phyloP scores from a whole-genome alignment of 192 early-diverging fungal genomes.

The Backusella psychrophila region DNA sequence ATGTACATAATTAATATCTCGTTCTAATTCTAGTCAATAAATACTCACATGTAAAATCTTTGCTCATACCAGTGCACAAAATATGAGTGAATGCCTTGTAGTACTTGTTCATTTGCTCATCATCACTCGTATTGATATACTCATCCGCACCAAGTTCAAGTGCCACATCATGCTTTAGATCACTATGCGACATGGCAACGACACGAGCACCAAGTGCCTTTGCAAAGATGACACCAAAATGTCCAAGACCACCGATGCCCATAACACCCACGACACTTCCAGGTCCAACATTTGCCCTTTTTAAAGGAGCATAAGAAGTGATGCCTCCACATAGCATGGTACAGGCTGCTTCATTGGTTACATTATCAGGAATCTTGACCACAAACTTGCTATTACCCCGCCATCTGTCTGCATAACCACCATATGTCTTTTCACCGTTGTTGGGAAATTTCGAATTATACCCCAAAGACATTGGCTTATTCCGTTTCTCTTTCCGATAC shows the following conservation, averaged over 20 bases:
- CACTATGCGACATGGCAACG: conserved; percentile 48
- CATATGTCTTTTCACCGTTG: conserved; percentile 37
- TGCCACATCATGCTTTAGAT: conserved; percentile 52
- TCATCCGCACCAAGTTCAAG: conserved; percentile 54
- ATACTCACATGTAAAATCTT: background rate
- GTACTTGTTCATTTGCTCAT: background rate
- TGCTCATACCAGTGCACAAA: background rate
- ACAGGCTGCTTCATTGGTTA: conserved; percentile 50
- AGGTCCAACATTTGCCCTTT: conserved; percentile 39
- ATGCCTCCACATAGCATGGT: conserved; percentile 81
- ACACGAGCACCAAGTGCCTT: conserved; percentile 46
- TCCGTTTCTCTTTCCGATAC: conserved; percentile 44
- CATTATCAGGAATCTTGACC: conserved; percentile 53
- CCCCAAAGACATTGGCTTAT: conserved; percentile 52
- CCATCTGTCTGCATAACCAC: conserved; percentile 38
- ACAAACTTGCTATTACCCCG: conserved; percentile 51
- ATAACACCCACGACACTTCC: conserved; percentile 50
- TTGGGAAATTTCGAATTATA: too few relatives aligned
- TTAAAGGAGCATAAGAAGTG: conserved; percentile 57
- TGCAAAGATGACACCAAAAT: conserved; percentile 58
- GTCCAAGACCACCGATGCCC: conserved; percentile 64
- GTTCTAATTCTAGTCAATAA: background rate
- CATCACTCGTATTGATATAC: conserved; percentile 30
- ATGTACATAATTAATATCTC: background rate
- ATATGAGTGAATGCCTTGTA: conserved; percentile 8